Evolutionary conservation across 352 stramenopile species (phyloP), one percentile per base, ranked within the genome.

Genomic region (Phytophthora fragariae): DNA sequence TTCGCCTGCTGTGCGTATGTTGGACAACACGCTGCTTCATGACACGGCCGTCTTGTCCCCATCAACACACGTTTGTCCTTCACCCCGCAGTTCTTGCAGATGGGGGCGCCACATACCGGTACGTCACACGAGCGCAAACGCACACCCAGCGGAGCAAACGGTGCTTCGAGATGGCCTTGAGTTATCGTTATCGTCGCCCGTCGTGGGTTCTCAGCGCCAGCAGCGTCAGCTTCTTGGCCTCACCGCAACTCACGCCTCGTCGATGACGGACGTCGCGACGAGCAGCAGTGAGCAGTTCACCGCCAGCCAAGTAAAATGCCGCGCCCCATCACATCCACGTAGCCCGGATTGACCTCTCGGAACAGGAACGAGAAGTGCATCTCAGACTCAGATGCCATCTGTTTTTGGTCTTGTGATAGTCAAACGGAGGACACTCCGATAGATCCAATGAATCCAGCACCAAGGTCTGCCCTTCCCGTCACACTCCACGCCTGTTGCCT

Each of bases 221-320:
- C 49, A 86, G 49, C 21, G 79, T 86, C 19, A 88, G 63, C 52
- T 84, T 88, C 73, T 88, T 88, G 29, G 75, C 73, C 33, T 85
- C 73, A 6, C 73, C 72, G 29, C 70, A 84, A 15, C 55, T 68
- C 19, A 67, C 68, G 46, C 72, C 52, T 39, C 60, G 9, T 76
- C 64, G 8, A 80, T 72, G 21, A 89, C 21, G 27, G 72, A 67
- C 14, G 65, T 59, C 0, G 75, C 77, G 0, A 73, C 73, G 39
- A 76, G 54, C 39, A 65, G 68, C 44, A 82, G 59, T 65, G 17
- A 73, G 59, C n/a, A 82, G 57, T 15, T 82, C 53, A 2, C 77
- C 73, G 29, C 77, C 77, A 1, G 62, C 55, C 29, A 82, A 72
- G 50, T 89, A 85, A 82, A 17, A 82, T 68, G 29, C 77, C 75